These are phyloP conservation scores for Candida tropicalis DNA, from an alignment of 1,139 yeast genomes.

Conservation along the genomic window DNA sequence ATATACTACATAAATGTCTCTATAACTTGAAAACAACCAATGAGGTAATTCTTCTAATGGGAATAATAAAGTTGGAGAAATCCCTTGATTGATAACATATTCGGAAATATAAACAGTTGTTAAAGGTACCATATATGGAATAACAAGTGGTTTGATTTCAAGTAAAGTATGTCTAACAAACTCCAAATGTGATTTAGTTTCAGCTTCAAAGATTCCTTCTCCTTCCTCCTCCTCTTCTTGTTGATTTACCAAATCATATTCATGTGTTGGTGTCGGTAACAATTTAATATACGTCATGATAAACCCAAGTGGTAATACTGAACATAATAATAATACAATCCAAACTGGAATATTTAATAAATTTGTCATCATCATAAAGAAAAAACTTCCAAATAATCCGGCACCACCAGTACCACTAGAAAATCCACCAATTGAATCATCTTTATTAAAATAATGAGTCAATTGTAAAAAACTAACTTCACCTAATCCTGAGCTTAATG, in stretches of 20 bases:
- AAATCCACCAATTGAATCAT: slow-evolving; percentile 74
- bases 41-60: slow-evolving; percentile 68
- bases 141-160: slow-evolving; percentile 51
- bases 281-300: slow-evolving; percentile 29
- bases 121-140: slow-evolving; percentile 82
- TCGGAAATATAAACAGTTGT: slow-evolving; percentile 83
- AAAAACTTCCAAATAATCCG: slow-evolving; percentile 76
- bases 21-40: slow-evolving; percentile 58
- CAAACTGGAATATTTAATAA: slow-evolving; percentile 34
- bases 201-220: not conserved
- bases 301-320: slow-evolving; percentile 42
- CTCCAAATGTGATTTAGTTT: slow-evolving; percentile 1
- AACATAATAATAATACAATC: slow-evolving; percentile 33
- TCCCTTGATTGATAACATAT: slow-evolving; percentile 88
- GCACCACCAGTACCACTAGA: slow-evolving; percentile 97
- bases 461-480: slow-evolving; percentile 86
- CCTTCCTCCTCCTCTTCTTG: slow-evolving; percentile 10
- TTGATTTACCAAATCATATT: slow-evolving; percentile 10
- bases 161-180: slow-evolving; percentile 35
- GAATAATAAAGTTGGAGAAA: slow-evolving; percentile 82
- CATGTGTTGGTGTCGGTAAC: slow-evolving; percentile 25
- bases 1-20: slow-evolving; percentile 91
- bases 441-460: slow-evolving; percentile 66
- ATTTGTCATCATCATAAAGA: slow-evolving; percentile 44
- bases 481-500: slow-evolving; percentile 85